These are phyloP conservation scores for Neonectria sp. DNA, from an alignment of 2,329 filamentous ascomycete species.

Conservation along the genomic window DNA sequence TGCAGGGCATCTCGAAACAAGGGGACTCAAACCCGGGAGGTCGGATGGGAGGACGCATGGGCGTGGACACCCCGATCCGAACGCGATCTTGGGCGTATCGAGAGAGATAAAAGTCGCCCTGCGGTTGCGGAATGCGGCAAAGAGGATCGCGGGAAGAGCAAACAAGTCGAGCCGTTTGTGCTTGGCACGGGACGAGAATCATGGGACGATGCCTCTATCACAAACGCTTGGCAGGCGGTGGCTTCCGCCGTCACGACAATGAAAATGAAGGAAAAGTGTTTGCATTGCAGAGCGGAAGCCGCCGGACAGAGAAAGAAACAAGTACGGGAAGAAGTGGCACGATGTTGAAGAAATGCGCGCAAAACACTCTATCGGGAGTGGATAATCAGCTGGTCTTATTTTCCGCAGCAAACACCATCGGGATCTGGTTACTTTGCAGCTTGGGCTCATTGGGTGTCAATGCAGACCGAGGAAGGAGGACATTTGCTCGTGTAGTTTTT, in stretches of 20 bases:
- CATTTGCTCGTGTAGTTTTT: neutral
- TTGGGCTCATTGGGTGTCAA: neutral
- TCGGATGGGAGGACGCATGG: neutral
- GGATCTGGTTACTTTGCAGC: neutral
- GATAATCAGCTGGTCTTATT: neutral
- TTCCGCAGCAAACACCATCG: neutral
- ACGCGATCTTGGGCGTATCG: neutral
- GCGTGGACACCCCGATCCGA: neutral
- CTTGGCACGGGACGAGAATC: neutral
- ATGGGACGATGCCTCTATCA: neutral
- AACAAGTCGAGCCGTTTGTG: neutral
- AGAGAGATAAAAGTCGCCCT: neutral
- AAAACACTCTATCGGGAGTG: neutral
- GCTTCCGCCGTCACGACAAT: neutral
- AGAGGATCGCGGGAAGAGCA: neutral
- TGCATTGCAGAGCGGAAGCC: neutral
- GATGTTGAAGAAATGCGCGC: constrained; percentile 1
- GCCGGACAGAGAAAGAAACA: neutral
- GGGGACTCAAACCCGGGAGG: neutral
- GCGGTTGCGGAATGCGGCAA: neutral
- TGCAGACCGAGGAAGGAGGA: neutral
- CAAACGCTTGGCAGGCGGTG: neutral
- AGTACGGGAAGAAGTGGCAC: neutral
- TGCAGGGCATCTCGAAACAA: neutral
- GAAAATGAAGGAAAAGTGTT: too few species aligned